These are phyloP conservation scores for Fusarium sp. DNA, from an alignment of 2,329 filamentous ascomycete genomes.

Conservation along the genomic window DNA sequence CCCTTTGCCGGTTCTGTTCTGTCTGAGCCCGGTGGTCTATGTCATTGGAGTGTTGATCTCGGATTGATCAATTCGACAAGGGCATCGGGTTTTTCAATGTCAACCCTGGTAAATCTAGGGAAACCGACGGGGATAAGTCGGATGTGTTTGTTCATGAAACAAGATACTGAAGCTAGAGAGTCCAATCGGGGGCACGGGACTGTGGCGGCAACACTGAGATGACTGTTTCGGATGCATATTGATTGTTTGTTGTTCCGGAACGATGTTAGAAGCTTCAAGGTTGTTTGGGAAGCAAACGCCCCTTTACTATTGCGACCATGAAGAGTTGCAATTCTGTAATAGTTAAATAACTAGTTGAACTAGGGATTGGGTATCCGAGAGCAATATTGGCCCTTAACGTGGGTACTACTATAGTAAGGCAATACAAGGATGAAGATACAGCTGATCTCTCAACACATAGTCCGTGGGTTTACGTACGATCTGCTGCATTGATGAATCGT, in stretches of 20 bases:
- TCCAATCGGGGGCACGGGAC: conserved; percentile 14
- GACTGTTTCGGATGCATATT: conserved; percentile 12
- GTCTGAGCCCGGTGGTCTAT: neutral
- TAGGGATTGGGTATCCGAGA: too few species aligned
- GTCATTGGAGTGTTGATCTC: neutral
- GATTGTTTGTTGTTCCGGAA: conserved; percentile 2
- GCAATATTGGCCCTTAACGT: too few species aligned
- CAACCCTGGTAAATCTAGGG: neutral
- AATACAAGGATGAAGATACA: neutral
- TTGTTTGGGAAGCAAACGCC: neutral
- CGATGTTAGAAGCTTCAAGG: neutral
- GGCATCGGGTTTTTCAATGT: neutral
- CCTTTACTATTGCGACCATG: neutral
- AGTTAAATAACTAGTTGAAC: neutral
- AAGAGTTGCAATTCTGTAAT: neutral
- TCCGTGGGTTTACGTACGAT: neutral
- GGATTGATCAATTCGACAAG: neutral
- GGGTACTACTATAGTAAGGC: neutral
- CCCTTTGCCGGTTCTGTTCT: neutral
- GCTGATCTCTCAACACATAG: neutral
- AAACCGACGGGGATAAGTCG: conserved; percentile 22
- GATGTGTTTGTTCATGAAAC: conserved; percentile 19
- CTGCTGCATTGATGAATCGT: neutral
- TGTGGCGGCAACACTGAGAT: conserved; percentile 11
- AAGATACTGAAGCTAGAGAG: neutral